Percentiles rank a stretch among this genome's conserved stretches.
Conservation (phyloP, 164 flowering plant genomes). For the Vitis amurensis region DNA sequence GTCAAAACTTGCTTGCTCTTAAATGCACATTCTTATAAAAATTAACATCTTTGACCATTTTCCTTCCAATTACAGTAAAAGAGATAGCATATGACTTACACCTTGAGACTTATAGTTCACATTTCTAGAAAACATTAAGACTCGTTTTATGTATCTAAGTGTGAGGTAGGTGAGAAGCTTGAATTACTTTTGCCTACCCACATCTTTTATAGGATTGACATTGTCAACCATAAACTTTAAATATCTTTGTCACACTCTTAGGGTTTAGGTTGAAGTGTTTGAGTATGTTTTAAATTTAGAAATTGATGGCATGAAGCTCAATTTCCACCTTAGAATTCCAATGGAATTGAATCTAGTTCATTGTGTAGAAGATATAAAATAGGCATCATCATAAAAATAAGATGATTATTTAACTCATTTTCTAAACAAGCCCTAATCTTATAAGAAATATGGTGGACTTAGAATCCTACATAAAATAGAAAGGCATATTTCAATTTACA, state of each 20-base stretch:
- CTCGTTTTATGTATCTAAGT: no score
- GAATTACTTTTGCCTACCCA: no score
- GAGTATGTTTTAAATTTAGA: not conserved
- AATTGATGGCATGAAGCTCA: not conserved
- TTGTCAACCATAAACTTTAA: no score
- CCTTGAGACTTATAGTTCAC: no score
- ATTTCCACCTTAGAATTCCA: not conserved
- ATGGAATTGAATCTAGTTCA: not conserved
- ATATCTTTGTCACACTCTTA: no score
- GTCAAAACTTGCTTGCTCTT: constrained; percentile 20
- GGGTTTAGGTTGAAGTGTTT: not conserved
- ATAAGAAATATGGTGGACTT: not conserved
- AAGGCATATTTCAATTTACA: not conserved
- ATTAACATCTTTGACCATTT: constrained; percentile 10
- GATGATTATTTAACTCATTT: not conserved
- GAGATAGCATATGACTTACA: not conserved
- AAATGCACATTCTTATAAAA: constrained; percentile 17
- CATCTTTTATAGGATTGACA: no score
- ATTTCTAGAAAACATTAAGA: no score
- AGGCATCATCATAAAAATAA: not conserved
- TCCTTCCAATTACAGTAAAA: constrained; percentile 7
- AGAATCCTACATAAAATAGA: not conserved
- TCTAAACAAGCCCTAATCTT: not conserved
- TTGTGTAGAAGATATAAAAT: not conserved
- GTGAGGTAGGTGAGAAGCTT: no score